Percentiles rank a stretch among this genome's conserved stretches.
phyloP scores from a whole-genome alignment of 805 yeast genomes.

The Komagataella kurtzmanii region DNA sequence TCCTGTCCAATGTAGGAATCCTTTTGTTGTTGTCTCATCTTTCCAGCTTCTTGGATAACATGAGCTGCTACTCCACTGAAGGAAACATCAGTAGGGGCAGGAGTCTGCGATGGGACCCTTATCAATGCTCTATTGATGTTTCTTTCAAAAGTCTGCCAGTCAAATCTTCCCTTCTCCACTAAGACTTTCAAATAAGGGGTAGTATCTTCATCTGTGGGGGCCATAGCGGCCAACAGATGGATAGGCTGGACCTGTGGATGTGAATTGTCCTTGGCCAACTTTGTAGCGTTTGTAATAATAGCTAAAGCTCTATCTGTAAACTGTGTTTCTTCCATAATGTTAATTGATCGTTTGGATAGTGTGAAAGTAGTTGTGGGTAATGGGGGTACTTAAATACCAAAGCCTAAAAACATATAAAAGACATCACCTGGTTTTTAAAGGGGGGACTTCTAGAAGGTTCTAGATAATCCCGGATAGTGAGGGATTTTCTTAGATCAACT shows the following conservation, averaged over 20 bases:
- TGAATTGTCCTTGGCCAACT: conserved; percentile 72
- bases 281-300: conserved; percentile 65
- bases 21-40: conserved; percentile 76
- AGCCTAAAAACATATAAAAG: too few species aligned
- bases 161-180: conserved; percentile 76
- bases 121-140: conserved; percentile 72
- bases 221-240: conserved; percentile 87
- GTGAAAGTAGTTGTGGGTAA: not conserved
- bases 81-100: conserved; percentile 74
- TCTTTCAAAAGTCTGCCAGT: conserved; percentile 71
- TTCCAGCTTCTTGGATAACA: conserved; percentile 59
- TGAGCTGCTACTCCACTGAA: conserved; percentile 69
- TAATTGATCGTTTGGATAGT: not conserved
- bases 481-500: not conserved
- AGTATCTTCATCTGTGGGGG: conserved; percentile 37
- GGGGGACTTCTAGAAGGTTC: not conserved
- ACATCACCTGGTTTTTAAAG: not conserved
- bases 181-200: conserved; percentile 67
- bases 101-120: conserved; percentile 75
- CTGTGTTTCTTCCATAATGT: conserved; percentile 51
- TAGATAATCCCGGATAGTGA: not conserved
- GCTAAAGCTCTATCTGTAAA: conserved; percentile 89
- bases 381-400: not conserved
- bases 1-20: conserved; percentile 91
- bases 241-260: conserved; percentile 80